These are phyloP conservation scores for Lophiostoma macrostomum DNA, from an alignment of 495 filamentous ascomycete species.

Conservation along the genomic window DNA sequence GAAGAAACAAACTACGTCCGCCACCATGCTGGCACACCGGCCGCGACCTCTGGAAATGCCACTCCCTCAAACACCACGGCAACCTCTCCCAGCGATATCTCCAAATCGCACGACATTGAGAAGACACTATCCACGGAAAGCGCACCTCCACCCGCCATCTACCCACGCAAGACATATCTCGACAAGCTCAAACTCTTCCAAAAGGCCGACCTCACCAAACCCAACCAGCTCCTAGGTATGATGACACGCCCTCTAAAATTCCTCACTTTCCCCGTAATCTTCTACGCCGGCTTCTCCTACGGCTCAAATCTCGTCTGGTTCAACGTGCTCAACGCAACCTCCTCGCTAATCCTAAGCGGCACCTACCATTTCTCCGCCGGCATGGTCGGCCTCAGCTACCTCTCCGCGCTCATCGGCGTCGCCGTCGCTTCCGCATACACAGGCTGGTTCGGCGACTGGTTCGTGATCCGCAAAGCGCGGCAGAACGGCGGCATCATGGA, in stretches of 20 bases:
- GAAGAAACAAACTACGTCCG: slow-evolving; percentile 64
- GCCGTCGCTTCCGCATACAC: slow-evolving; percentile 47
- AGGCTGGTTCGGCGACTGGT: slow-evolving; percentile 57
- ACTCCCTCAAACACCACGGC: slow-evolving; percentile 33
- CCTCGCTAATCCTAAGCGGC: slow-evolving; percentile 57
- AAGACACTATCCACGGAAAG: slow-evolving; percentile 11
- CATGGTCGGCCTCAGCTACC: slow-evolving; percentile 61
- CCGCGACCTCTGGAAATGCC: slow-evolving; percentile 34
- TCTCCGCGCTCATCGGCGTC: slow-evolving; percentile 58
- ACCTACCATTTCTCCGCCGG: slow-evolving; percentile 58
- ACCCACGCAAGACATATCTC: slow-evolving; percentile 46
- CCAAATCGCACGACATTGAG: too few relatives aligned
- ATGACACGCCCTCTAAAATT: slow-evolving; percentile 46
- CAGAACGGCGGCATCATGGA: slow-evolving; percentile 62
- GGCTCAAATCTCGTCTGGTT: slow-evolving; percentile 63
- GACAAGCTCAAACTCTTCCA: slow-evolving; percentile 51
- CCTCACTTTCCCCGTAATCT: slow-evolving; percentile 59
- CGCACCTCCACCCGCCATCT: not conserved
- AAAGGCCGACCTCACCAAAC: slow-evolving; percentile 27
- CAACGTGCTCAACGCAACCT: slow-evolving; percentile 64
- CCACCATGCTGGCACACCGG: slow-evolving; percentile 32
- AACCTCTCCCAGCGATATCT: too few relatives aligned
- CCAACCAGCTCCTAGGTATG: slow-evolving; percentile 53
- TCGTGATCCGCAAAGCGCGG: slow-evolving; percentile 56
- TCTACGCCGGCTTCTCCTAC: slow-evolving; percentile 65